These are phyloP conservation scores for Hericium alpestre DNA, from an alignment of 768 basidiomycete genomes.

Conservation along the genomic window DNA sequence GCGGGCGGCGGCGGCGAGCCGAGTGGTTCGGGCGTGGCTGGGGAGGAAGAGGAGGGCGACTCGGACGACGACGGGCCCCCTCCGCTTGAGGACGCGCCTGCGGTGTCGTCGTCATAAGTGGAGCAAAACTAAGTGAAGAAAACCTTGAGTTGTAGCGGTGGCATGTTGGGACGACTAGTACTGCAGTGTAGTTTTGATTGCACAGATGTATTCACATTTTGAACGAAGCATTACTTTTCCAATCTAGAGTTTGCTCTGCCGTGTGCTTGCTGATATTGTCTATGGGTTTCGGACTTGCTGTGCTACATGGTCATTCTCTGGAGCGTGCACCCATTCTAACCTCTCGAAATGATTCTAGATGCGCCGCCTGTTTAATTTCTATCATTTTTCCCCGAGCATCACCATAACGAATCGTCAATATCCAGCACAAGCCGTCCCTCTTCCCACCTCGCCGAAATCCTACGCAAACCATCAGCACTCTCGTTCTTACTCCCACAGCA, in stretches of 20 bases:
- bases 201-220: no score
- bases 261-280: no score
- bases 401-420: conserved; percentile 25
- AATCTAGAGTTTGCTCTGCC: no score
- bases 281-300: no score
- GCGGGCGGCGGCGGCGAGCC: conserved; percentile 10
- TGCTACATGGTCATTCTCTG: no score
- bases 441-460: conserved; percentile 35
- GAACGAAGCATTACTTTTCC: no score
- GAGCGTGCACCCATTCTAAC: no score
- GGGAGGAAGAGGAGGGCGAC: conserved; percentile 34
- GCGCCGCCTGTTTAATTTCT: no score
- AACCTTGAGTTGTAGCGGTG: neutral
- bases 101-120: conserved; percentile 25
- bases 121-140: neutral
- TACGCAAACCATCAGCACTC: conserved; percentile 13
- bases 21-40: conserved; percentile 17
- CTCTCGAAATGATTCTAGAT: no score
- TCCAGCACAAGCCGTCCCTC: conserved; percentile 37
- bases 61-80: conserved; percentile 62
- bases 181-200: neutral
- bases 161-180: neutral
- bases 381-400: neutral
- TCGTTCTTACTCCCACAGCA: neutral
- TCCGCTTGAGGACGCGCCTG: conserved; percentile 60